Evolutionary conservation across 495 filamentous ascomycete genomes (phyloP).

Genomic region (Apodospora peruviana): DNA sequence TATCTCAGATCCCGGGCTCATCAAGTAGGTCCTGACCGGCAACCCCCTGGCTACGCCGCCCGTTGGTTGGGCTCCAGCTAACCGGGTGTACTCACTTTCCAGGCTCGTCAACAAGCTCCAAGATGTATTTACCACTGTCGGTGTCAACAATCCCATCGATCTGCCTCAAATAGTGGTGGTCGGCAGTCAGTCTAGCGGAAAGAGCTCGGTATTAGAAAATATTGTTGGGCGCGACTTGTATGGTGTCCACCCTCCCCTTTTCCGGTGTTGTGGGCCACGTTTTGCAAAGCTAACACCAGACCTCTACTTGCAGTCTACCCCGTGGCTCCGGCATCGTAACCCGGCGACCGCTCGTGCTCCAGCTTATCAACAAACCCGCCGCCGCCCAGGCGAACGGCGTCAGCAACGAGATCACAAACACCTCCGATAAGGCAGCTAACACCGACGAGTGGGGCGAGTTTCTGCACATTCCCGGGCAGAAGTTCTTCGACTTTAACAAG

Average conservation of each 20-base stretch:
- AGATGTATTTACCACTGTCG: conserved; percentile 98
- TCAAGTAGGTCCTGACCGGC: conserved; percentile 37
- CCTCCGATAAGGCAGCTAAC: conserved; percentile 76
- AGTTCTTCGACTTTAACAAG: conserved; percentile 99
- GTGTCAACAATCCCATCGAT: conserved; percentile 99
- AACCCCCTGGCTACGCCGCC: neutral
- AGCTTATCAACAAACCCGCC: conserved; percentile 85
- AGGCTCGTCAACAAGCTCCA: conserved; percentile 99
- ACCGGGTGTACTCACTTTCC: conserved; percentile 21
- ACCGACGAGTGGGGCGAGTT: conserved; percentile 98
- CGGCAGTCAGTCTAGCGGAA: conserved; percentile 97
- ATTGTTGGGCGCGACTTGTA: conserved; percentile 99
- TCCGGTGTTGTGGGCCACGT: conserved; percentile 3
- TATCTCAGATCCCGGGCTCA: conserved; percentile 55
- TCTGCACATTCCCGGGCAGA: conserved; percentile 94
- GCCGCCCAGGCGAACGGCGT: conserved; percentile 67
- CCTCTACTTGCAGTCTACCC: conserved; percentile 61
- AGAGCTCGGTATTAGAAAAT: conserved; percentile 99
- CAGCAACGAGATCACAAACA: conserved; percentile 59
- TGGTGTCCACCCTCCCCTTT: conserved; percentile 25
- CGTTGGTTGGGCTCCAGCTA: too few relatives aligned
- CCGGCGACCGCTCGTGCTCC: conserved; percentile 88
- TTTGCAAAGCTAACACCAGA: conserved; percentile 7
- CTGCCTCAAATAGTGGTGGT: conserved; percentile 98
- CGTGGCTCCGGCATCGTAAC: conserved; percentile 98